Base-by-base conservation (phyloP, 164 flowering plant species). In the Buxus sempervirens region DNA sequence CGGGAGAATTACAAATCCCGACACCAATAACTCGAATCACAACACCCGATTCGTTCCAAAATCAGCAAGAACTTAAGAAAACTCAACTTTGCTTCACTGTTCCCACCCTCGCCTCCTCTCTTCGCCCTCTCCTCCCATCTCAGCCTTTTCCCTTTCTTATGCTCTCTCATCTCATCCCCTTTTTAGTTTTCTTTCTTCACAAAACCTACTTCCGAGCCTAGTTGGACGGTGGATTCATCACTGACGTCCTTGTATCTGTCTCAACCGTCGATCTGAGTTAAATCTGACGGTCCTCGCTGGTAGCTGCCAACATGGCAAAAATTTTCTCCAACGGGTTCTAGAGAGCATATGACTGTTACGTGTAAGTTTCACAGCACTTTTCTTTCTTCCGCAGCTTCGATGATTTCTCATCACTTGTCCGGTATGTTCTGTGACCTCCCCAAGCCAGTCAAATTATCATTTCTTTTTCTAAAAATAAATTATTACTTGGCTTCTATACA, bases 231-330 rank as follows among this genome's bases (percentile, higher is more conserved):
- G 72, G 65, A 84, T 78, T 81, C 27, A 7, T 26, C 42, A 0
- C 20, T 36, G 32, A 51, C 24, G 9, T n/a, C 23, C 78, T 15
- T 36, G 62, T 16, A 10, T 2, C 0, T 14, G 70, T 85, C 72
- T 22, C 0, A 7, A 10, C 82, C 85, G 71, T 18, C 15, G 57
- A 58, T 49, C 0, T 25, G 1, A 32, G n/a, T 56, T 62, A 54
- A 61, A 80, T 82, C 86, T 41, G 9, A 78, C 82, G 79, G 78
- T 16, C 8, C 0, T 3, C 0, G 38, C 74, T 65, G 12, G 42
- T 66, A 1, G 12, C 19, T 55, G 78, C 88, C 84, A 32, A 76
- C 89, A 78, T 84, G 93, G 88, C 88, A 80, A 21, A 57, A 54
- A 62, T 49, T 54, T 4, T 8, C 15, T 28, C 81, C 86, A 78